Conservation (phyloP, 2,329 filamentous ascomycete genomes). For the Laburnicola sp. region DNA sequence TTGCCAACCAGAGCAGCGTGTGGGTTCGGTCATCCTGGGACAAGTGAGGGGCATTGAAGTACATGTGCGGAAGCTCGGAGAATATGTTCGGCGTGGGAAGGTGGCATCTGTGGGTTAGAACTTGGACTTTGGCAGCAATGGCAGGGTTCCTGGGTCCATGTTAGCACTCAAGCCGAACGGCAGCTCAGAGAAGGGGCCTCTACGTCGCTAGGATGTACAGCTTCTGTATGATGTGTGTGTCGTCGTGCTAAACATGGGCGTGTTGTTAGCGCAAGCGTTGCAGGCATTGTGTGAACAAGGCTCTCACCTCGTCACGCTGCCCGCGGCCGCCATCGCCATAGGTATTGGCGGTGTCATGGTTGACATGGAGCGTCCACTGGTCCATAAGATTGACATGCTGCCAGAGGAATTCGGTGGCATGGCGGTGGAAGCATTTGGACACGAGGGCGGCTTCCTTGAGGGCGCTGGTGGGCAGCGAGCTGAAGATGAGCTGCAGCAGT, state of each 20-base stretch:
- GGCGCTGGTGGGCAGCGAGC: constrained; percentile 34
- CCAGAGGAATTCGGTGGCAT: constrained; percentile 48
- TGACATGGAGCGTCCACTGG: constrained; percentile 35
- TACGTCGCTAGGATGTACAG: constrained; percentile 48
- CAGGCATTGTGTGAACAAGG: neutral
- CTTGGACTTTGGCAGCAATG: constrained; percentile 49
- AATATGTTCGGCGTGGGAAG: constrained; percentile 51
- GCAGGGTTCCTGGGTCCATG: constrained; percentile 38
- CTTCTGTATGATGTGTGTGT: constrained; percentile 50
- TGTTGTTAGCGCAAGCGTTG: constrained; percentile 6
- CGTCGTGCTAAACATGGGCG: constrained; percentile 31
- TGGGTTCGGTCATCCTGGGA: constrained; percentile 48
- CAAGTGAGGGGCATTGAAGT: constrained; percentile 46
- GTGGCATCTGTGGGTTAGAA: constrained; percentile 52
- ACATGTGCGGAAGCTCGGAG: constrained; percentile 46
- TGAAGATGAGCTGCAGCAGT: constrained; percentile 47
- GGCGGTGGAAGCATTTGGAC: constrained; percentile 41
- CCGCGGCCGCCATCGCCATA: constrained; percentile 19
- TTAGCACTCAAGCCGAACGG: constrained; percentile 15
- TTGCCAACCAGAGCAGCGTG: constrained; percentile 44
- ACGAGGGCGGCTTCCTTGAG: constrained; percentile 40
- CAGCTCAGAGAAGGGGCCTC: constrained; percentile 5
- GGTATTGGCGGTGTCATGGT: constrained; percentile 16
- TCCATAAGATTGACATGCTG: constrained; percentile 47
- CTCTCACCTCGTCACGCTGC: constrained; percentile 24